Evolutionary conservation across 2,329 filamentous ascomycete species (phyloP).

Genomic region (Trichoderma oligosporum): DNA sequence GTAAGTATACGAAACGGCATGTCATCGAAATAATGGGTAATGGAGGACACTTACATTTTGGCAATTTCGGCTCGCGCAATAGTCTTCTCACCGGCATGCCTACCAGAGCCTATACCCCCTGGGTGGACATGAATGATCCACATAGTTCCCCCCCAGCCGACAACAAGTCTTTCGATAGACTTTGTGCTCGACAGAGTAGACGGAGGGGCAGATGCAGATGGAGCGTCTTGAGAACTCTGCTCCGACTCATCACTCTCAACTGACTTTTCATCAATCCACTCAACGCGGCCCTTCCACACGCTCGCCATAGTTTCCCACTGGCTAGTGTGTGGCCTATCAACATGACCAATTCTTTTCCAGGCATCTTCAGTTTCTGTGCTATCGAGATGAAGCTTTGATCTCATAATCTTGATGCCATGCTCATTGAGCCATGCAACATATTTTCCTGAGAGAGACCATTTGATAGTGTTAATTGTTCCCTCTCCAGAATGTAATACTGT

Average conservation of each 20-base stretch:
- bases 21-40: not conserved
- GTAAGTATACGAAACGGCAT: not conserved
- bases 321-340: constrained; percentile 79
- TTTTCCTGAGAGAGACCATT: constrained; percentile 90
- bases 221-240: constrained; percentile 35
- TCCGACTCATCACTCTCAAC: constrained; percentile 68
- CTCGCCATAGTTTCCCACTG: constrained; percentile 96
- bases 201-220: constrained; percentile 41
- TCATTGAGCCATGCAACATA: constrained; percentile 96
- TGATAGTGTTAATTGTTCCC: constrained; percentile 83
- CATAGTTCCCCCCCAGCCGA: constrained; percentile 93
- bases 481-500: constrained; percentile 87
- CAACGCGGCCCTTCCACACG: constrained; percentile 86
- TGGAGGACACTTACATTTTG: constrained; percentile 65
- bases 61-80: constrained; percentile 83
- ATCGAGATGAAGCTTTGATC: constrained; percentile 78
- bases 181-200: constrained; percentile 47
- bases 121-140: constrained; percentile 93
- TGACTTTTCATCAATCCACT: constrained; percentile 86
- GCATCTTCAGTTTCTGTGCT: constrained; percentile 72
- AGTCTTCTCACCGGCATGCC: constrained; percentile 64
- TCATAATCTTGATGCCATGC: constrained; percentile 96
- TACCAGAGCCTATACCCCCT: constrained; percentile 62
- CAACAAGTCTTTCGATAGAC: constrained; percentile 71
- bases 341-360: constrained; percentile 92